Percentiles rank a stretch among this genome's conserved stretches.
Conservation (phyloP, 305 asterid genomes). For the Fraxinus sp. region DNA sequence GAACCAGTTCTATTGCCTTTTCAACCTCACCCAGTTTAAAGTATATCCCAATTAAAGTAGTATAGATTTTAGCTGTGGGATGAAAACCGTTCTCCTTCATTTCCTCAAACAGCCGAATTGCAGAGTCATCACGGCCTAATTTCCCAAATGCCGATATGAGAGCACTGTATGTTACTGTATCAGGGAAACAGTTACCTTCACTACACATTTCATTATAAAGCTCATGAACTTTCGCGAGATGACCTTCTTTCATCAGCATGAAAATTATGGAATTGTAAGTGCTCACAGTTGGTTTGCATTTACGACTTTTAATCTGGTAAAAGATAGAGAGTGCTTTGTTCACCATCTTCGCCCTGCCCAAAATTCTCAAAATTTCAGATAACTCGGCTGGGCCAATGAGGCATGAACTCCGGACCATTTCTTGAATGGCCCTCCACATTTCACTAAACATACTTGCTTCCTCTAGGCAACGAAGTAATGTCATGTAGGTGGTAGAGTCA, state of each 20-base stretch:
- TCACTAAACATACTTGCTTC: conserved; percentile 65
- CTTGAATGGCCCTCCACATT: conserved; percentile 77
- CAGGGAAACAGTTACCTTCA: conserved; percentile 77
- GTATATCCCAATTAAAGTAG: conserved; percentile 60
- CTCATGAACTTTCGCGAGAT: conserved; percentile 75
- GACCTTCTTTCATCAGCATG: conserved; percentile 90
- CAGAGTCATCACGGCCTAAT: conserved; percentile 62
- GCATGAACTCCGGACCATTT: conserved; percentile 67
- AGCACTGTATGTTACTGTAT: conserved; percentile 75
- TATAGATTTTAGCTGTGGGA: conserved; percentile 80
- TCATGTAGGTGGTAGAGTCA: conserved; percentile 67
- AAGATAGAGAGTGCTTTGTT: conserved; percentile 67
- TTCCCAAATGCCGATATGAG: conserved; percentile 69
- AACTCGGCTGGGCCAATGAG: conserved; percentile 57
- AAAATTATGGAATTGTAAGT: conserved; percentile 74
- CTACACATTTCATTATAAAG: conserved; percentile 80
- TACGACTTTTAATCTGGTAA: conserved; percentile 71
- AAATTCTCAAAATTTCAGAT: conserved; percentile 56
- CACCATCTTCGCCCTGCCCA: conserved; percentile 84
- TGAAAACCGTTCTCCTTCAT: conserved; percentile 78
- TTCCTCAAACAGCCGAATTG: conserved; percentile 82
- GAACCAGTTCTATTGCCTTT: conserved; percentile 58
- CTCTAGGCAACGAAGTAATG: conserved; percentile 67
- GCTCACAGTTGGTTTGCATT: conserved; percentile 73
- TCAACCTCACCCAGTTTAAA: conserved; percentile 64